Evolutionary conservation across 805 yeast species (phyloP).

Genomic region (Candida hungchunana): DNA sequence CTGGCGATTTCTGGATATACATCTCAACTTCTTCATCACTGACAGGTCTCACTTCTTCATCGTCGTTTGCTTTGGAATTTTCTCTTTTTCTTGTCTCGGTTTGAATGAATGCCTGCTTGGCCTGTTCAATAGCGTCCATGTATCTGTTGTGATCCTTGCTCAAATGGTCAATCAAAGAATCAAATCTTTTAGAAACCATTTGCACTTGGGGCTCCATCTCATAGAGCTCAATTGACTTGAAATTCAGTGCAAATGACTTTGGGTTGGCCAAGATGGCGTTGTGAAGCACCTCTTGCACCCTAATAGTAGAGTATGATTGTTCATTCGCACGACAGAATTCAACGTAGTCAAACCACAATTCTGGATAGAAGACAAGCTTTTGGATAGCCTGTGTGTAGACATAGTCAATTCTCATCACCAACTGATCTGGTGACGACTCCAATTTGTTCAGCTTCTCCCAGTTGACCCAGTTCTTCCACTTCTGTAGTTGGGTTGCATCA

Average conservation of each 20-base stretch:
- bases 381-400: conserved; percentile 70
- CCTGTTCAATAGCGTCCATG: conserved; percentile 13
- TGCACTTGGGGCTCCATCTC: conserved; percentile 54
- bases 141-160: neutral
- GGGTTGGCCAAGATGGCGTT: conserved; percentile 66
- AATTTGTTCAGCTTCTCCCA: conserved; percentile 77
- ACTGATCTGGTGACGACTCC: conserved; percentile 45
- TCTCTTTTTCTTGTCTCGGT: conserved; percentile 13
- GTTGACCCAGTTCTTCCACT: conserved; percentile 72
- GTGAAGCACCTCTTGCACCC: conserved; percentile 40
- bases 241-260: conserved; percentile 58
- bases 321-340: conserved; percentile 29
- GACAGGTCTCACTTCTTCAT: conserved; percentile 10
- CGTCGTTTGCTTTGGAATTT: conserved; percentile 6
- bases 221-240: conserved; percentile 62
- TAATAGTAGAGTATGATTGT: conserved; percentile 11
- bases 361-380: conserved; percentile 60
- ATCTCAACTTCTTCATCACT: conserved; percentile 10
- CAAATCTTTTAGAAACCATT: conserved; percentile 47
- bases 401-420: conserved; percentile 58
- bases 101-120: conserved; percentile 5
- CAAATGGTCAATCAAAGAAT: conserved; percentile 39
- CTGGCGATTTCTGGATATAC: conserved; percentile 13
- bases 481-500: conserved; percentile 36
- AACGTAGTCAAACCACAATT: conserved; percentile 68